phyloP scores from a whole-genome alignment of 1,284 basidiomycete species.

The Uromyces viciae-fabae region DNA sequence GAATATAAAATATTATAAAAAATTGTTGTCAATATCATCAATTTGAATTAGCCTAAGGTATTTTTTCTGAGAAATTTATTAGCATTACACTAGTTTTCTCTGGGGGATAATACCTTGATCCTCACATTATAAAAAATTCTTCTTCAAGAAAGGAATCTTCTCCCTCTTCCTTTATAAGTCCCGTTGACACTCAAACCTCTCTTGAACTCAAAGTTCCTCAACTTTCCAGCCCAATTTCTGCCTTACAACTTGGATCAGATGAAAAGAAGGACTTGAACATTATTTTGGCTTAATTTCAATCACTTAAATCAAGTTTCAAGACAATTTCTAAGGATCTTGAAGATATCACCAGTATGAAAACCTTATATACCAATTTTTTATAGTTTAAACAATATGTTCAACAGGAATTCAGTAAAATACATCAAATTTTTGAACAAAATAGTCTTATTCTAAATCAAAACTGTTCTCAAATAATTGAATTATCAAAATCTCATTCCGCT shows the following conservation, averaged over 20 bases:
- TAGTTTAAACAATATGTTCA: not conserved
- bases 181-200: not conserved
- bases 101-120: too few relatives aligned
- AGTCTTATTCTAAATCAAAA: not conserved
- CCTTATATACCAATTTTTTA: not conserved
- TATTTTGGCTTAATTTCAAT: not conserved
- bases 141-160: too few relatives aligned
- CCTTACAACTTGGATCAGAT: not conserved
- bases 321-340: not conserved
- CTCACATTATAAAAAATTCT: too few relatives aligned
- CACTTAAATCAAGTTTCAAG: not conserved
- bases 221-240: not conserved
- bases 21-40: too few relatives aligned
- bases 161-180: not conserved
- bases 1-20: too few relatives aligned
- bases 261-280: not conserved
- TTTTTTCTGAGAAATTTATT: too few relatives aligned
- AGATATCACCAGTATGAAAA: slow-evolving; percentile 5
- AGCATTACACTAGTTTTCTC: too few relatives aligned
- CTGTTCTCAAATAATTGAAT: not conserved
- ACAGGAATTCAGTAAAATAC: not conserved
- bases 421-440: not conserved
- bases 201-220: not conserved
- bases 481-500: not conserved
- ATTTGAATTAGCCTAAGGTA: too few relatives aligned